Conservation (phyloP, 2,329 filamentous ascomycete species). For the Venturia oleaginea region DNA sequence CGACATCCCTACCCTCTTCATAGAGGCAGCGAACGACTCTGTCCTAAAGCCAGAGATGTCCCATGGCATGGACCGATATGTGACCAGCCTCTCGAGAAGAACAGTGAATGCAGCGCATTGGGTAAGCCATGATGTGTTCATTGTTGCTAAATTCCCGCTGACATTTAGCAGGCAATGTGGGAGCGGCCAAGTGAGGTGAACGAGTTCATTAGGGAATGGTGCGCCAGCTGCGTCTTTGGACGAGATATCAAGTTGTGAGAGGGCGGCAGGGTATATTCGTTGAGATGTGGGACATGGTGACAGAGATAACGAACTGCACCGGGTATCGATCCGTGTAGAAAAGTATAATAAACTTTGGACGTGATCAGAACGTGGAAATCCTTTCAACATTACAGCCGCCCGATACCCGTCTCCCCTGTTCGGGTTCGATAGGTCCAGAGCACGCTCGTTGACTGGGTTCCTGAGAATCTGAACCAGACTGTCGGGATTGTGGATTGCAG, state of each 20-base stretch:
- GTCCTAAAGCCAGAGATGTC: slow-evolving; percentile 67
- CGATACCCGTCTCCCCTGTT: not conserved
- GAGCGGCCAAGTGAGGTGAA: slow-evolving; percentile 67
- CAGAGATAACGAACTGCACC: not conserved
- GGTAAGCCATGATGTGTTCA: slow-evolving; percentile 26
- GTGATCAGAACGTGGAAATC: not conserved
- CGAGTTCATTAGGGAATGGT: slow-evolving; percentile 55
- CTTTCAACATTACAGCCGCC: not conserved
- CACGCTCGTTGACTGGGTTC: not conserved
- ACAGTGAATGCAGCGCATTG: slow-evolving; percentile 70
- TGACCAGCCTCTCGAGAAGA: slow-evolving; percentile 54
- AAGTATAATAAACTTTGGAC: not conserved
- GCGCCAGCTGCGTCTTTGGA: slow-evolving; percentile 47
- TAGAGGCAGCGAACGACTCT: slow-evolving; percentile 60
- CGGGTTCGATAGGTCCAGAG: not conserved
- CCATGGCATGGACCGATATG: slow-evolving; percentile 57
- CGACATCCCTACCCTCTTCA: slow-evolving; percentile 55
- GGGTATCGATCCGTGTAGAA: not conserved
- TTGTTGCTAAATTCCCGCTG: not conserved
- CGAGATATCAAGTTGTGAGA: slow-evolving; percentile 36
- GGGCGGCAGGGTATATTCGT: not conserved
- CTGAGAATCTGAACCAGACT: not conserved
- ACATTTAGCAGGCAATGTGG: slow-evolving; percentile 47
- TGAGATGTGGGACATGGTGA: not conserved
- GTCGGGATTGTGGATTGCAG: not conserved